phyloP scores from a whole-genome alignment of 2,329 filamentous ascomycete genomes.

The Xylaria sp. region DNA sequence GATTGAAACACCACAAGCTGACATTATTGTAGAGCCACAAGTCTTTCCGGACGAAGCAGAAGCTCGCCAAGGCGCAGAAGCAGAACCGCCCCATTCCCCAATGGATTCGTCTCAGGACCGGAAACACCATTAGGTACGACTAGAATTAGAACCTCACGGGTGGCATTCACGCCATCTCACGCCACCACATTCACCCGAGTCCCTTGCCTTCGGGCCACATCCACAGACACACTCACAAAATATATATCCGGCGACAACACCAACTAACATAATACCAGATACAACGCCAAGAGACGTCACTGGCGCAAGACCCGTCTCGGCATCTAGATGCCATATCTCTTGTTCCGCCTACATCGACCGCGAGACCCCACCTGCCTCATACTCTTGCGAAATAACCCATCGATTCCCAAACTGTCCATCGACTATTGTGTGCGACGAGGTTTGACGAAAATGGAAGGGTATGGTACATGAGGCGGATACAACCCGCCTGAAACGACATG shows the following conservation, averaged over 20 bases:
- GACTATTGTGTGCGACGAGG: conserved; percentile 32
- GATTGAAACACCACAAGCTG: conserved; percentile 28
- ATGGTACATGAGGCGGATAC: conserved; percentile 15
- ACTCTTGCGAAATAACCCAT: conserved; percentile 30
- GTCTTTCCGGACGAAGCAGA: conserved; percentile 99
- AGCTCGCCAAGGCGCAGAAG: conserved; percentile 99
- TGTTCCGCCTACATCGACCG: conserved; percentile 48
- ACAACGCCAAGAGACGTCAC: conserved; percentile 99
- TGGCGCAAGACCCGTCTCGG: conserved; percentile 99
- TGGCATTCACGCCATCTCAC: conserved; percentile 22
- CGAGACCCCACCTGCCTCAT: conserved; percentile 26
- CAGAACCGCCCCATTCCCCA: conserved; percentile 99
- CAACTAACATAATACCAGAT: conserved; percentile 67
- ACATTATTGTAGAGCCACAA: conserved; percentile 84
- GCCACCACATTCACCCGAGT: conserved; percentile 17
- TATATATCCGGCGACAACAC: neutral
- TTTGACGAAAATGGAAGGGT: conserved; percentile 25
- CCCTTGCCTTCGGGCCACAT: neutral
- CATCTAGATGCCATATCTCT: conserved; percentile 79
- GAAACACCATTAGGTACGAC: conserved; percentile 98
- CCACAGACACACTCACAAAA: neutral
- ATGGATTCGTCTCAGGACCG: conserved; percentile 98
- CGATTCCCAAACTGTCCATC: conserved; percentile 38
- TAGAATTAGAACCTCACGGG: neutral
- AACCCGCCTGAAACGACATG: conserved; percentile 22